phyloP scores from a whole-genome alignment of 169 alveolate species.

The Eimeria acervulina region DNA sequence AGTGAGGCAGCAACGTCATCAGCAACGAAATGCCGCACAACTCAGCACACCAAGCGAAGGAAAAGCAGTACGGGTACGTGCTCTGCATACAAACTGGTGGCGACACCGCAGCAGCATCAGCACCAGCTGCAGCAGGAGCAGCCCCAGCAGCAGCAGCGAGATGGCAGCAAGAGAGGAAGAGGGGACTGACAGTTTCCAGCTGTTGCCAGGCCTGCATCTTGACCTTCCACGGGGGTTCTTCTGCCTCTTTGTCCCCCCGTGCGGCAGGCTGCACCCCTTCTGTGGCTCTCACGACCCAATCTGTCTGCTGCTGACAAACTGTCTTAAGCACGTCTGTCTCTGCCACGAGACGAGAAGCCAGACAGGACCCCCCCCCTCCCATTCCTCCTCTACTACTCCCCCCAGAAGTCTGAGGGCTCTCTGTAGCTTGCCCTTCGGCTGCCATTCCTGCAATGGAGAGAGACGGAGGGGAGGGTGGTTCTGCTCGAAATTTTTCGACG shows the following conservation, averaged over 20 bases:
- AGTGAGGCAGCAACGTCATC: neutral
- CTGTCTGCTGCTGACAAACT: constrained; percentile 79
- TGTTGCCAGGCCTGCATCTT: constrained; percentile 82
- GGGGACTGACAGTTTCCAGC: constrained; percentile 61
- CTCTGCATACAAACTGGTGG: neutral
- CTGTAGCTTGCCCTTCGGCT: neutral
- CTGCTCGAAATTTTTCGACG: neutral
- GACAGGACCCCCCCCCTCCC: constrained; percentile 25
- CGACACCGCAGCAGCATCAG: neutral
- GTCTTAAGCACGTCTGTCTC: constrained; percentile 78
- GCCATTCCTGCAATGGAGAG: constrained; percentile 50
- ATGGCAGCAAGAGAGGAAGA: neutral
- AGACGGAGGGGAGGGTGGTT: constrained; percentile 28
- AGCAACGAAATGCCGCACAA: neutral
- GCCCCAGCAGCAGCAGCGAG: constrained; percentile 22
- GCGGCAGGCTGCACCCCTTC: constrained; percentile 71
- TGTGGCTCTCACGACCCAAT: constrained; percentile 73
- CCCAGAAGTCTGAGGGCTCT: neutral
- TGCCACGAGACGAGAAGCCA: constrained; percentile 29
- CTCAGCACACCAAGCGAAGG: neutral
- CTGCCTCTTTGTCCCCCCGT: constrained; percentile 64
- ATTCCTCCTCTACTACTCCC: neutral
- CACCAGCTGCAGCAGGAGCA: neutral
- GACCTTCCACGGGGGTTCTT: constrained; percentile 79
- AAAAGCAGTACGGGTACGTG: neutral